phyloP scores from a whole-genome alignment of 2,329 filamentous ascomycete genomes.

The Chrysoporthe deuterocubensis region DNA sequence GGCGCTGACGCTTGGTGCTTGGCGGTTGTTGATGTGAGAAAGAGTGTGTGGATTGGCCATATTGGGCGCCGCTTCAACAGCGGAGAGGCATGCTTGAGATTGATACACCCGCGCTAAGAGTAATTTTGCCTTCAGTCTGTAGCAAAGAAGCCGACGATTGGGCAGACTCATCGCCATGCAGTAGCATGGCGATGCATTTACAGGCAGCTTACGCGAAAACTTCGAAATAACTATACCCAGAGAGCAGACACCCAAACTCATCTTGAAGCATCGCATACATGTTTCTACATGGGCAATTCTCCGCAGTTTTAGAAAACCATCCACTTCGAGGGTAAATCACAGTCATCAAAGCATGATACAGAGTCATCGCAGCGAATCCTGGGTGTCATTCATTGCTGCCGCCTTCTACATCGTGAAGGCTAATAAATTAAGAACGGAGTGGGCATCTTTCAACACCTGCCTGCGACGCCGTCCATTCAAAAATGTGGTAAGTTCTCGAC shows the following conservation, averaged over 20 bases:
- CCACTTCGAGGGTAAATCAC: background rate
- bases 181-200: background rate
- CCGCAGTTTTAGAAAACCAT: no score
- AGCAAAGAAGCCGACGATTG: background rate
- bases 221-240: background rate
- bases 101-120: background rate
- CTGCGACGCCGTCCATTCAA: slow-evolving; percentile 1
- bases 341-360: background rate
- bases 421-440: slow-evolving; percentile 12
- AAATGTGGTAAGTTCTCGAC: slow-evolving; percentile 16
- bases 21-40: slow-evolving; percentile 69
- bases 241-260: background rate
- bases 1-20: slow-evolving; percentile 69
- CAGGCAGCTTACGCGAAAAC: background rate
- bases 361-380: slow-evolving; percentile 5
- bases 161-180: background rate
- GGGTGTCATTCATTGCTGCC: slow-evolving; percentile 13
- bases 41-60: background rate
- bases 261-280: background rate
- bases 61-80: background rate
- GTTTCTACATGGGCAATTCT: background rate
- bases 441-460: slow-evolving; percentile 5
- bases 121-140: background rate
- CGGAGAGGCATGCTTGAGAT: background rate
- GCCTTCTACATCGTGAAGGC: slow-evolving; percentile 5